phyloP scores from a whole-genome alignment of 2,329 filamentous ascomycete species.

The Colletotrichum sp. region DNA sequence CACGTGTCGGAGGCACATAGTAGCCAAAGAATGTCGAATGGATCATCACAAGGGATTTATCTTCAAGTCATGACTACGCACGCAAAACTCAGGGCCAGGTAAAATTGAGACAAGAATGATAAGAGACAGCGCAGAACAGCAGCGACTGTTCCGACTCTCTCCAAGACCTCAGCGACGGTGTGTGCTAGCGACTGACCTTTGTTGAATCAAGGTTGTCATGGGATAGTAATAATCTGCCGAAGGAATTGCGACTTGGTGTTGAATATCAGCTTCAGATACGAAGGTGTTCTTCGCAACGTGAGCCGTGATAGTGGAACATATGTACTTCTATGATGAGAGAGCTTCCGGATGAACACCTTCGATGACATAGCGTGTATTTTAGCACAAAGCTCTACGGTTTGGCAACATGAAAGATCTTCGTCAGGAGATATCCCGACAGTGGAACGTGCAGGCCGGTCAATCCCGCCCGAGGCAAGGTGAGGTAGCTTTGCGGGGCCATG shows the following conservation, averaged over 20 bases:
- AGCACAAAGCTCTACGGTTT: background rate
- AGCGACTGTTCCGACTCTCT: background rate
- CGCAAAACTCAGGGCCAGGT: background rate
- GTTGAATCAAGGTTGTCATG: background rate
- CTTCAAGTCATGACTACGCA: background rate
- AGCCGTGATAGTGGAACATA: background rate
- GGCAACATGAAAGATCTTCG: background rate
- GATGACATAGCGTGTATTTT: background rate
- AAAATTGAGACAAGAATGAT: accelerated
- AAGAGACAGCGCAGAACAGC: background rate
- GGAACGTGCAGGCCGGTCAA: background rate
- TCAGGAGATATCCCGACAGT: background rate
- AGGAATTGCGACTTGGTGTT: background rate
- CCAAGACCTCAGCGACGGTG: background rate
- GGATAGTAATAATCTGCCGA: background rate
- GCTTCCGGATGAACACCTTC: background rate
- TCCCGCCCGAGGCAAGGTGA: background rate
- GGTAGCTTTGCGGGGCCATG: background rate
- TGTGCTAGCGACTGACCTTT: background rate
- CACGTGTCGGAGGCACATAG: background rate
- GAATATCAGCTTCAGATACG: background rate
- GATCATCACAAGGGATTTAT: background rate
- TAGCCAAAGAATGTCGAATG: background rate
- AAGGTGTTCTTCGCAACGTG: accelerated
- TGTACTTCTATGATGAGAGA: background rate